A percentile compares a stretch with the other conserved stretches of the same genome.
phyloP scores from a whole-genome alignment of 2,329 filamentous ascomycete genomes.

The Venturia effusa region DNA sequence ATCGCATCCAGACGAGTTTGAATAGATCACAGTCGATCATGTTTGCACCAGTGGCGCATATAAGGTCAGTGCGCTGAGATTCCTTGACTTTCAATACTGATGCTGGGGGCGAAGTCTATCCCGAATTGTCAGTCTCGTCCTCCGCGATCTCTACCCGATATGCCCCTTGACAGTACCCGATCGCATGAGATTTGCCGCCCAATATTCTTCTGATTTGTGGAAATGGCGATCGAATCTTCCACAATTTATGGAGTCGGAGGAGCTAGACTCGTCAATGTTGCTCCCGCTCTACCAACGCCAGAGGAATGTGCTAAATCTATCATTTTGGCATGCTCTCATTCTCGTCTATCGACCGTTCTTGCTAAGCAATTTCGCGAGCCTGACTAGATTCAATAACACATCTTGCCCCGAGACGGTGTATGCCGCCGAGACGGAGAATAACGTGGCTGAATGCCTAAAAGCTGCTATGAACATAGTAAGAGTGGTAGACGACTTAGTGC shows the following conservation, averaged over 20 bases:
- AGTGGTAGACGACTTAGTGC: conserved; percentile 32
- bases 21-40: conserved; percentile 28
- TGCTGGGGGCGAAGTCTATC: conserved; percentile 25
- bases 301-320: background rate
- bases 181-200: conserved; percentile 28
- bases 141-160: conserved; percentile 35
- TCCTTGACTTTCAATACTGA: conserved; percentile 12
- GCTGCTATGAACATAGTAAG: conserved; percentile 37
- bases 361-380: conserved; percentile 13
- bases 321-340: conserved; percentile 39
- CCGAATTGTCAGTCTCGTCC: conserved; percentile 32
- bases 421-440: conserved; percentile 20
- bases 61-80: conserved; percentile 18
- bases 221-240: conserved; percentile 37
- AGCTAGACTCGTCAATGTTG: conserved; percentile 32
- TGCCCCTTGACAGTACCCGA: conserved; percentile 22
- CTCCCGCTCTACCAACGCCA: conserved; percentile 17
- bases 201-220: conserved; percentile 31
- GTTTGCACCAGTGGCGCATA: conserved; percentile 35
- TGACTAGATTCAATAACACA: conserved; percentile 13
- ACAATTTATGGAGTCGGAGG: conserved; percentile 32
- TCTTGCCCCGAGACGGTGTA: conserved; percentile 13
- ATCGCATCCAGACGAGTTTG: conserved; percentile 20
- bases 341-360: conserved; percentile 46
- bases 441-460: conserved; percentile 35